Base-by-base conservation (phyloP, 306 rosid species). In the Vigna trinervia region DNA sequence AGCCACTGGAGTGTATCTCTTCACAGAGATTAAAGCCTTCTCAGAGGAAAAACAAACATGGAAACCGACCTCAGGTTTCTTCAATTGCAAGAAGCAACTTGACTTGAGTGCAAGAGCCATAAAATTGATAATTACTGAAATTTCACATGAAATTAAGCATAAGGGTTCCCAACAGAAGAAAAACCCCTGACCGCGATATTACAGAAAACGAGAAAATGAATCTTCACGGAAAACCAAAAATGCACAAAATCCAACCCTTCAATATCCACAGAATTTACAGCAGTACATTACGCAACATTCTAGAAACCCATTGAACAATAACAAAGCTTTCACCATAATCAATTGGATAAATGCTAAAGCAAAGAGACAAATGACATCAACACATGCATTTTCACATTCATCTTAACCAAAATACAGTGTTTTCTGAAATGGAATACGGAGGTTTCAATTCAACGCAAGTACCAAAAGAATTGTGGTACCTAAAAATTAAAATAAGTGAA, bases 71-170 rank as follows among this genome's bases (percentile, higher is more conserved):
- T 82, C 81, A 5, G 79, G 75, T 14, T 90, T 87, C 80, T 84
- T 86, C 86, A 85, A 71, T 63, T 78, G 82, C 76, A 90, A 57
- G 84, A 92, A 84, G 85, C 84, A 72, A 34, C 66, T 54, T 56
- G 94, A 81, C 84, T 89, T 87, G 52, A 90, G 75, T 5, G 91
- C 78, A 78, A 86, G 45, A 19, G 91, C 92, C 92, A 86, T 89
- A 20, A 65, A 77, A 78, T 69, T 12, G 56, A 60, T 57, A 32
- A 5, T 63, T 32, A 74, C 78, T 47, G 83, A 84, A 63, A 75
- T 63, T 59, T 48, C 39, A 76, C 56, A 66, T 0, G 12, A 34
- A 20, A 36, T 54, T 47, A 75, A 60, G 48, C 53, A 77, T 12
- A 36, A 53, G 61, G 66, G 65, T 73, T 67, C 13, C 56, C 43